Conservation (phyloP, 768 basidiomycete species). For the Lentinula guzmanii region DNA sequence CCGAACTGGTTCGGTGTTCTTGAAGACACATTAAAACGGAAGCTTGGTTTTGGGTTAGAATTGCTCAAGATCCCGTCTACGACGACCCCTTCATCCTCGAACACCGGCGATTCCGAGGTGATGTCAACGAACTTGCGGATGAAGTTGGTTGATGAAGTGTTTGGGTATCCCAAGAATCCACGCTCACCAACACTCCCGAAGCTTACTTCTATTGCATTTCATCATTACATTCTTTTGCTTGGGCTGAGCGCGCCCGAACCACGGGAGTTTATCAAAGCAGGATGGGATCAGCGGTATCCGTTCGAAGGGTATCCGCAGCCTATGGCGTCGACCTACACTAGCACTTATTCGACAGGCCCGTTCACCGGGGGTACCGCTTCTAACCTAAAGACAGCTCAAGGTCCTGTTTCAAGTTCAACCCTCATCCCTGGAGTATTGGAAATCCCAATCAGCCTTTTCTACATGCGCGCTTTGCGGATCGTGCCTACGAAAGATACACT, state of each 20-base stretch:
- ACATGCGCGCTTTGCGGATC: not conserved
- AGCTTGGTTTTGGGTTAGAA: not conserved
- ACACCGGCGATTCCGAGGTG: not conserved
- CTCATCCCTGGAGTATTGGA: not conserved
- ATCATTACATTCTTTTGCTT: constrained; percentile 3
- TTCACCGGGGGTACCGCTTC: too few species aligned
- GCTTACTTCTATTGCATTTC: not conserved
- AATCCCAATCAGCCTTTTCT: not conserved
- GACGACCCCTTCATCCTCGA: not conserved
- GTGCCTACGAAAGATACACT: constrained; percentile 1
- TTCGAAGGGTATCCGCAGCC: constrained; percentile 1
- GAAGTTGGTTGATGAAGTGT: not conserved
- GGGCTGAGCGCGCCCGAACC: not conserved
- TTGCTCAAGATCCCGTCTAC: too few species aligned
- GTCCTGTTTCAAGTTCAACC: not conserved
- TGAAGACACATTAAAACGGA: not conserved
- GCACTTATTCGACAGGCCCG: not conserved
- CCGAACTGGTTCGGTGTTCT: not conserved
- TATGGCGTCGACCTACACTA: not conserved
- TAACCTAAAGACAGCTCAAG: not conserved
- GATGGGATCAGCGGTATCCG: not conserved
- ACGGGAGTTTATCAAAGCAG: not conserved
- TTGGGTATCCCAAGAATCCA: not conserved
- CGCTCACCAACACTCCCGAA: not conserved
- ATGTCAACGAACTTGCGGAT: not conserved